Evolutionary conservation across 2,329 filamentous ascomycete genomes (phyloP).

Genomic region (Sporothrix sp.): DNA sequence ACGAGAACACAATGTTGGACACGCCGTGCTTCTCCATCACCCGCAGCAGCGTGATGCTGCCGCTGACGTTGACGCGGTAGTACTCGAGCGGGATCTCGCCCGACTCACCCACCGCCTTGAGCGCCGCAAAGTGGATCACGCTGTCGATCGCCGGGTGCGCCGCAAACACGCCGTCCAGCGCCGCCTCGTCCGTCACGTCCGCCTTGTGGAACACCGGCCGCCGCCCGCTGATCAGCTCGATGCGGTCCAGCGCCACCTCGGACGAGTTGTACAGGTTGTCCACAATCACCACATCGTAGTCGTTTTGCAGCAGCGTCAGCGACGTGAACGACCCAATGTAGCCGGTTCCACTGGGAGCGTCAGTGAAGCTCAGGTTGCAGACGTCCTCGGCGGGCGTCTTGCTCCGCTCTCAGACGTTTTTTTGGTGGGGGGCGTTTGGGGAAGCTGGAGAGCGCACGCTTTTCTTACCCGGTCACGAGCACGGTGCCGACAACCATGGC

Average conservation of each 20-base stretch:
- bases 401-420: too few relatives aligned
- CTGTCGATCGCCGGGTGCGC: constrained; percentile 91
- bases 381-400: too few relatives aligned
- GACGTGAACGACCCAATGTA: constrained; percentile 98
- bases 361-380: too few relatives aligned
- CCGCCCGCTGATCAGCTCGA: constrained; percentile 87
- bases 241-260: constrained; percentile 81
- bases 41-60: constrained; percentile 76
- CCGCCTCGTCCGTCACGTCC: constrained; percentile 80
- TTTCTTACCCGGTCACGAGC: constrained; percentile 77
- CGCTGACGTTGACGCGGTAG: constrained; percentile 93
- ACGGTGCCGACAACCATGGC: constrained; percentile 77
- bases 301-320: constrained; percentile 82
- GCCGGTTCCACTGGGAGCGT: constrained; percentile 93
- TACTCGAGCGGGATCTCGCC: constrained; percentile 91
- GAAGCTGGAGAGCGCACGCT: constrained; percentile 5
- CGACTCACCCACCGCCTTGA: constrained; percentile 97
- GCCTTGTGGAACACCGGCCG: constrained; percentile 74
- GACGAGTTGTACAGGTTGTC: constrained; percentile 98
- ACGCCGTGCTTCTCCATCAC: constrained; percentile 87
- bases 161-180: constrained; percentile 75
- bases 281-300: constrained; percentile 92
- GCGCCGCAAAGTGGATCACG: constrained; percentile 95
- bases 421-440: constrained; percentile 17
- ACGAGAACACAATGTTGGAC: constrained; percentile 96